Conservation (phyloP, 768 basidiomycete genomes). For the Crepidotus variabilis region DNA sequence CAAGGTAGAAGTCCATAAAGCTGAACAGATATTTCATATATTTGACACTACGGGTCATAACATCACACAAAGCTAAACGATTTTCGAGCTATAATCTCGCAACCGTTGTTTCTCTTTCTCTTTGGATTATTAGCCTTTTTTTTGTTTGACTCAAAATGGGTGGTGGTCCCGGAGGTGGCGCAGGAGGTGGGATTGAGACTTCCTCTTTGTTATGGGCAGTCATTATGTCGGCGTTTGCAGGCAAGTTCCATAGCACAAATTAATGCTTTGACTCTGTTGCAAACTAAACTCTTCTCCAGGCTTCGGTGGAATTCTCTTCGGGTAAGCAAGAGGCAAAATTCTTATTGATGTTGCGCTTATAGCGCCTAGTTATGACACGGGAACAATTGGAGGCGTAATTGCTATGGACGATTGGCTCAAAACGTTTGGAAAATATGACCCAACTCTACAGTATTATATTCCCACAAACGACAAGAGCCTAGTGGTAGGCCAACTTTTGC, state of each 20-base stretch:
- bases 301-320: slow-evolving; percentile 48
- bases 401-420: slow-evolving; percentile 57
- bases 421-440: slow-evolving; percentile 37
- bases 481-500: slow-evolving; percentile 19
- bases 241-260: slow-evolving; percentile 8
- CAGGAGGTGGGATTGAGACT: slow-evolving; percentile 25
- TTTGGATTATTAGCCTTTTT: no score
- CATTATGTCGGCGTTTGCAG: slow-evolving; percentile 35
- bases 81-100: no score
- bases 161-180: slow-evolving; percentile 30
- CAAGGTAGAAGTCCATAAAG: no score
- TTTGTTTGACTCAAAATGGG: slow-evolving; percentile 12
- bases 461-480: slow-evolving; percentile 43
- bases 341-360: not conserved
- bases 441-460: slow-evolving; percentile 23
- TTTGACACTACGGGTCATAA: no score
- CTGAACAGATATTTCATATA: no score
- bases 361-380: slow-evolving; percentile 59
- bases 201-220: slow-evolving; percentile 29
- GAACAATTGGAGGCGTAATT: slow-evolving; percentile 73
- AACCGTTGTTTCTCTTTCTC: no score
- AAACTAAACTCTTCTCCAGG: slow-evolving; percentile 10
- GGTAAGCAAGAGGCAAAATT: slow-evolving; percentile 6
- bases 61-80: no score
- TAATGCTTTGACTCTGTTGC: not conserved